phyloP scores from a whole-genome alignment of 345 rosid genomes.

The Salix viminalis region DNA sequence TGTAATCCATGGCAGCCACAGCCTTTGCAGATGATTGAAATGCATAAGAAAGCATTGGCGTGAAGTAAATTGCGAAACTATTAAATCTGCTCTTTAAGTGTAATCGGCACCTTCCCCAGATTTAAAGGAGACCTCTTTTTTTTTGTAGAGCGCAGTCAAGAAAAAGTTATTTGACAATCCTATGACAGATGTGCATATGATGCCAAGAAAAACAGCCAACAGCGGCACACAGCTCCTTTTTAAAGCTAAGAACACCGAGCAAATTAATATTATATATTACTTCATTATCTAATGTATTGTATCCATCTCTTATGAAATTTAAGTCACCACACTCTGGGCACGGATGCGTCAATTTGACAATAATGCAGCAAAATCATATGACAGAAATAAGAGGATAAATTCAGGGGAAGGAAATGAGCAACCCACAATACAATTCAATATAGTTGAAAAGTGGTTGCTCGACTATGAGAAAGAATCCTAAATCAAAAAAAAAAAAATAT shows the following conservation, averaged over 20 bases:
- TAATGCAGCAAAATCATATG: neutral
- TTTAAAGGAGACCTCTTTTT: neutral
- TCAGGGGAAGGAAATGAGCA: neutral
- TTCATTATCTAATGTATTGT: neutral
- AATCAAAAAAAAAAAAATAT: neutral
- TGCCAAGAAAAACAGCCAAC: neutral
- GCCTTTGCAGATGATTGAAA: too few species aligned
- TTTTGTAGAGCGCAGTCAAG: neutral
- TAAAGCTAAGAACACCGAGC: neutral
- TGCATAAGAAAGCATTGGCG: neutral
- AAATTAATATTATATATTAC: neutral
- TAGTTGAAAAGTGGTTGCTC: conserved; percentile 6
- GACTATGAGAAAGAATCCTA: neutral
- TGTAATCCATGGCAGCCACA: too few species aligned
- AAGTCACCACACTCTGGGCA: neutral
- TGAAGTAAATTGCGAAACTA: too few species aligned
- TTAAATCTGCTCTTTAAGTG: neutral
- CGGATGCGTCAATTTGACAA: neutral
- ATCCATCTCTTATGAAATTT: neutral
- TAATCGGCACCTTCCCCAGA: neutral
- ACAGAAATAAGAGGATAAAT: neutral
- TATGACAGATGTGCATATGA: neutral
- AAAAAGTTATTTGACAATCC: neutral
- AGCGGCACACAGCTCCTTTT: neutral
- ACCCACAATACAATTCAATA: neutral